A percentile compares a stretch with the other conserved stretches of the same genome.
These are phyloP conservation scores for Corchorus olitorius DNA, from an alignment of 345 rosid genomes.

Conservation along the genomic window DNA sequence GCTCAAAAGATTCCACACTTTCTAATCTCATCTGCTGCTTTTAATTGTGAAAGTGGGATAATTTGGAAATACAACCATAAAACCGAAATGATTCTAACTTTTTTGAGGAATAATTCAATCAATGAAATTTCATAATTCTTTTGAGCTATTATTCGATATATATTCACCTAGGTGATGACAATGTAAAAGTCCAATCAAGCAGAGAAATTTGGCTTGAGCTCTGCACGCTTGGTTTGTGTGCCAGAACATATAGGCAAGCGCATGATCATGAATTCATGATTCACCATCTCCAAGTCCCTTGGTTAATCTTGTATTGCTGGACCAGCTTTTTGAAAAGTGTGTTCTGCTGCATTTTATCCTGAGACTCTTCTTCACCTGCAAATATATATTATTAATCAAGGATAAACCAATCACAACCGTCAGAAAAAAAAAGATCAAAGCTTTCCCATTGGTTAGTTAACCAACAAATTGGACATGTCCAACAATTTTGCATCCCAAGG, in stretches of 20 bases:
- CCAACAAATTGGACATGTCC: slow-evolving; percentile 11
- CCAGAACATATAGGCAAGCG: neutral
- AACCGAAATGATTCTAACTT: too few species aligned
- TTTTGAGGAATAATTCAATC: neutral
- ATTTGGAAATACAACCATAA: too few species aligned
- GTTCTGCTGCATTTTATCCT: neutral
- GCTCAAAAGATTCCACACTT: too few species aligned
- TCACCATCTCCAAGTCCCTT: neutral
- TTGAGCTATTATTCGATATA: too few species aligned
- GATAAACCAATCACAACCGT: neutral
- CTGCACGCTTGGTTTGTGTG: neutral
- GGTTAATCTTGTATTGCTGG: neutral
- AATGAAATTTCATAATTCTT: neutral
- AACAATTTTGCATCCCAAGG: slow-evolving; percentile 36
- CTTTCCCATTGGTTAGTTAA: slow-evolving; percentile 17
- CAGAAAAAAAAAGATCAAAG: neutral
- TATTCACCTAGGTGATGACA: neutral
- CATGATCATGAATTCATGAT: neutral
- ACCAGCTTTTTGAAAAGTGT: neutral
- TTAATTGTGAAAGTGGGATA: too few species aligned
- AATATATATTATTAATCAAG: neutral
- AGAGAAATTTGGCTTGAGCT: neutral
- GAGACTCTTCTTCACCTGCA: neutral
- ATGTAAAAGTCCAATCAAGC: neutral
- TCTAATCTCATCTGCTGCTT: too few species aligned